phyloP scores from a whole-genome alignment of 2,329 filamentous ascomycete species.

The Cylindrodendrum hubeiense region DNA sequence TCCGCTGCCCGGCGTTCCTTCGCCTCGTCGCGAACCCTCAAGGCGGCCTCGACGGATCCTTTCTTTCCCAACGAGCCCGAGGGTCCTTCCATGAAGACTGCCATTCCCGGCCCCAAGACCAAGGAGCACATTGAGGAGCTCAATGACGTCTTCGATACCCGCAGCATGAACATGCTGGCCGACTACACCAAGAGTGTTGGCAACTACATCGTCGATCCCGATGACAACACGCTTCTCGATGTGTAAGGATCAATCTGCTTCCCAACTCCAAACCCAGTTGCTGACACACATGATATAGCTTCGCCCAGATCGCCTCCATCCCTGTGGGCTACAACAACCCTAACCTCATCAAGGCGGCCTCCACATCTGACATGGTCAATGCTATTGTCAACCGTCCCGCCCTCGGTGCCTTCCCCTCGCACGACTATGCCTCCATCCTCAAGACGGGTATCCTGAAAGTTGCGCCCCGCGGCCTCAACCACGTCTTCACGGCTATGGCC shows the following conservation, averaged over 20 bases:
- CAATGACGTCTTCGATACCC: conserved; percentile 84
- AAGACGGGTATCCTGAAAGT: conserved; percentile 84
- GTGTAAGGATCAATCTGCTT: conserved; percentile 62
- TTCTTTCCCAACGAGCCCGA: conserved; percentile 65
- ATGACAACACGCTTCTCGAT: conserved; percentile 80
- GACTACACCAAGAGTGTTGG: conserved; percentile 81
- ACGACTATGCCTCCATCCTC: conserved; percentile 85
- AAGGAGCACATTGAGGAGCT: conserved; percentile 77
- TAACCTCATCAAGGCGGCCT: conserved; percentile 75
- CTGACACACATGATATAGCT: conserved; percentile 61
- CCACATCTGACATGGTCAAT: conserved; percentile 81
- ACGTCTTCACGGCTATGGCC: conserved; percentile 91
- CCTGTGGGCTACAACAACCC: conserved; percentile 95
- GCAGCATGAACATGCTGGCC: conserved; percentile 85
- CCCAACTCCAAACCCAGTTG: not conserved
- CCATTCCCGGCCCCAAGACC: conserved; percentile 82
- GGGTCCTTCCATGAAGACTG: conserved; percentile 65
- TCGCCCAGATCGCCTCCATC: conserved; percentile 94
- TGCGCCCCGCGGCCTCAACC: conserved; percentile 84
- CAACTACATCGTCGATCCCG: conserved; percentile 83
- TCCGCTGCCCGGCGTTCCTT: conserved; percentile 40
- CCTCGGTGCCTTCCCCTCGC: conserved; percentile 89
- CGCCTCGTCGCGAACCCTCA: conserved; percentile 36
- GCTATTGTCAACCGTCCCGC: conserved; percentile 90
- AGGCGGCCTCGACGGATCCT: conserved; percentile 50